Evolutionary conservation across 768 basidiomycete species (phyloP).

Genomic region (Rhizopogon sp.): DNA sequence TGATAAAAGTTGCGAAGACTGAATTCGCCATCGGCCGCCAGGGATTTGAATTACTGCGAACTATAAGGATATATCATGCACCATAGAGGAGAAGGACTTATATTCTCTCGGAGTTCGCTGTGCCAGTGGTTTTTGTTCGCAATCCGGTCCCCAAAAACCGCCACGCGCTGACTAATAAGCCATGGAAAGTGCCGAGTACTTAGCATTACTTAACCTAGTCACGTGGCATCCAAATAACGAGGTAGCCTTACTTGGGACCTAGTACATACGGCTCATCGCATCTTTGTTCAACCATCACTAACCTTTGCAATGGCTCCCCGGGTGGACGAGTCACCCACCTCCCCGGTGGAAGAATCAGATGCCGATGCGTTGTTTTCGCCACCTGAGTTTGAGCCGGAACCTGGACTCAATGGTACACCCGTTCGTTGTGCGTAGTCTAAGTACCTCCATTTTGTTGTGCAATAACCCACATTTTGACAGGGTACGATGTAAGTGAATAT

Average conservation of each 20-base stretch:
- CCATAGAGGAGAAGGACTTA: too few species aligned
- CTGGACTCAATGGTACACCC: conserved; percentile 68
- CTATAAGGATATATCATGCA: too few species aligned
- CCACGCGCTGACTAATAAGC: too few species aligned
- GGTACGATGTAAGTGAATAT: conserved; percentile 73
- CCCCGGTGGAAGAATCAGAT: conserved; percentile 64
- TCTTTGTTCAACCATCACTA: not conserved
- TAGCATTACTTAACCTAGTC: not conserved
- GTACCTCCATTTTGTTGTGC: not conserved
- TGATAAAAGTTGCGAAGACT: not conserved
- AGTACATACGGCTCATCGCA: not conserved
- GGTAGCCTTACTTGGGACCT: not conserved
- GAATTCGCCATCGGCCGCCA: not conserved
- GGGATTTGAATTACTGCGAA: too few species aligned
- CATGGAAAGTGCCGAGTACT: too few species aligned
- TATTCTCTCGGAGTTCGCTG: too few species aligned
- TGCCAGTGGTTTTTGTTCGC: too few species aligned
- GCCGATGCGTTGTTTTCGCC: conserved; percentile 31
- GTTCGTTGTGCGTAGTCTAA: conserved; percentile 65
- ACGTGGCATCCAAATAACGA: not conserved
- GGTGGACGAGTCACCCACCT: conserved; percentile 24
- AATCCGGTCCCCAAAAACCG: too few species aligned
- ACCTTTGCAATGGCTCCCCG: not conserved
- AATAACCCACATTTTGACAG: conserved; percentile 29
- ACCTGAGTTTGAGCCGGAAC: conserved; percentile 58